Evolutionary conservation across 805 yeast species (phyloP).

Genomic region (Helenozyma rhizophorensis): DNA sequence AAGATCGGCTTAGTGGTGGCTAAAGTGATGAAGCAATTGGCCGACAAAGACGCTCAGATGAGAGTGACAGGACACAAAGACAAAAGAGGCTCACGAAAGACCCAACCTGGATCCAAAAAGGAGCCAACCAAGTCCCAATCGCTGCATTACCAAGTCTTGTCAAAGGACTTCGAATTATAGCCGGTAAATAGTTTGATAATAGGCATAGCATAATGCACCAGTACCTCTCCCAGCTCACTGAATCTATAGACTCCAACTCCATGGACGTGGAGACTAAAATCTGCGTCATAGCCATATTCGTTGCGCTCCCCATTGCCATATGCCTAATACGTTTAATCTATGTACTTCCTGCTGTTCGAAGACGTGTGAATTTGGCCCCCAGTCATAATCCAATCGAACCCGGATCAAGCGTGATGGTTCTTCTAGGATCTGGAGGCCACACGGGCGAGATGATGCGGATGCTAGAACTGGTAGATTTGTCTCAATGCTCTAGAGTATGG

Average conservation of each 20-base stretch:
- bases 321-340: slow-evolving; percentile 7
- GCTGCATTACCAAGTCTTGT: slow-evolving; percentile 7
- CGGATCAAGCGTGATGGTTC: slow-evolving; percentile 40
- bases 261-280: too few relatives aligned
- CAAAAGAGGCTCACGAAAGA: neutral
- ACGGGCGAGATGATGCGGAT: slow-evolving; percentile 93
- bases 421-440: slow-evolving; percentile 96
- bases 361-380: neutral
- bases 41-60: slow-evolving; percentile 32
- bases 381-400: neutral
- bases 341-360: slow-evolving; percentile 9
- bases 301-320: neutral
- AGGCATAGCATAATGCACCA: too few relatives aligned
- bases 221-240: too few relatives aligned
- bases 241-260: too few relatives aligned
- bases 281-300: too few relatives aligned
- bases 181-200: too few relatives aligned
- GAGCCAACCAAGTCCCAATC: neutral
- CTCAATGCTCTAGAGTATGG: slow-evolving; percentile 30
- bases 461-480: slow-evolving; percentile 36
- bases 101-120: too few relatives aligned
- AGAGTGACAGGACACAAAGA: slow-evolving; percentile 1
- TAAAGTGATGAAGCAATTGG: slow-evolving; percentile 50
- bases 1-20: slow-evolving; percentile 48
- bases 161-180: slow-evolving; percentile 10